phyloP scores from a whole-genome alignment of 225 moss, liverwort and hornwort species.

The Bryum argenteum region DNA sequence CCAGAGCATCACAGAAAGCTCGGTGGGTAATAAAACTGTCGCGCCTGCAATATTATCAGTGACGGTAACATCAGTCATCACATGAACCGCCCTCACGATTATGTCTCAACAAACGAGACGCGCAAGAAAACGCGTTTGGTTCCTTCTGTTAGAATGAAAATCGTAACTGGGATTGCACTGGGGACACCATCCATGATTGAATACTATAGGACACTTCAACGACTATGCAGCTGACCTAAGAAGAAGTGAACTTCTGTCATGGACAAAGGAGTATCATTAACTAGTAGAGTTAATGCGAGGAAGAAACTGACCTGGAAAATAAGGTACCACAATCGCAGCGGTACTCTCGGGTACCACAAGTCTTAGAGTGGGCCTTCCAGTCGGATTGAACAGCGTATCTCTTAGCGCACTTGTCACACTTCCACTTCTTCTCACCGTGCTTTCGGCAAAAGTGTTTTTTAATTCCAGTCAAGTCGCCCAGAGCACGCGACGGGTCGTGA shows the following conservation, averaged over 20 bases:
- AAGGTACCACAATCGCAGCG: slow-evolving; percentile 99
- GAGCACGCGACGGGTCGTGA: slow-evolving; percentile 97
- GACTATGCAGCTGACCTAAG: slow-evolving; percentile 20
- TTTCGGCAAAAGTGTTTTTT: slow-evolving; percentile 99
- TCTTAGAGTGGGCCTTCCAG: slow-evolving; percentile 99
- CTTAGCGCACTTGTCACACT: slow-evolving; percentile 99
- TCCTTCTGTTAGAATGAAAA: too few relatives aligned
- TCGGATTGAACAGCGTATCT: slow-evolving; percentile 99
- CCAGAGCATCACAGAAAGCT: slow-evolving; percentile 98
- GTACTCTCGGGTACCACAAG: slow-evolving; percentile 98
- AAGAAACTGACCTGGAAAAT: slow-evolving; percentile 79
- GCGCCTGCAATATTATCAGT: slow-evolving; percentile 65
- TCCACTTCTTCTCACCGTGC: slow-evolving; percentile 99
- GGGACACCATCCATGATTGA: too few relatives aligned
- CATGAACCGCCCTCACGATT: background rate
- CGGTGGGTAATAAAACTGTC: slow-evolving; percentile 99
- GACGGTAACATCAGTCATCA: slow-evolving; percentile 24
- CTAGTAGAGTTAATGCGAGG: too few relatives aligned
- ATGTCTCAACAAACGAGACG: too few relatives aligned
- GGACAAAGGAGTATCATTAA: too few relatives aligned
- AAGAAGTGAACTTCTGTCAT: background rate
- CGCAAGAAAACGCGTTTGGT: too few relatives aligned
- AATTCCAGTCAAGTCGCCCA: slow-evolving; percentile 99
- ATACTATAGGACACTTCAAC: too few relatives aligned
- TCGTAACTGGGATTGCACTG: too few relatives aligned